Evolutionary conservation across 2,329 filamentous ascomycete species (phyloP), one percentile per base, ranked within the genome.

Genomic region (Sclerotinia nivalis): DNA sequence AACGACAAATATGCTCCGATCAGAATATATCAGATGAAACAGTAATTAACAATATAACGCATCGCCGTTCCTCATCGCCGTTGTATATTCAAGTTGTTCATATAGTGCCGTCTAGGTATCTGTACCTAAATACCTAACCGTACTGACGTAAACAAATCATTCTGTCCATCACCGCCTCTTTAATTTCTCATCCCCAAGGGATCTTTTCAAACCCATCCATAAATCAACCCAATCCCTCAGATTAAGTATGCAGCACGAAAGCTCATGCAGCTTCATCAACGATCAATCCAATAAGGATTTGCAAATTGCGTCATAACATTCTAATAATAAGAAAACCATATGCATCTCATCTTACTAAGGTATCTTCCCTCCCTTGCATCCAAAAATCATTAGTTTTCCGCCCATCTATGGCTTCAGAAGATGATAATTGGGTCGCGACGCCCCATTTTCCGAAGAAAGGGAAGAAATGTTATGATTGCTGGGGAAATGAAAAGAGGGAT

Each of bases 241-340:
- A 64, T 64, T 40, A 50, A 20, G 45, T 10, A 40, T 64, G 60
- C 60, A 64, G 22, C n/a, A 37, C 9, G 13, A 64, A 22, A 50
- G 20, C 50, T 50, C 60, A 28, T 25, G 60, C 60, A 64, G 60
- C 60, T 31, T 37, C 45, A 50, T 13, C 4, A 43, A 43, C 40
- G 13, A 43, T 43, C 15, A 31, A 64, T 37, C 60, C 60, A 50
- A 64, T 50, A 12, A 40, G 20, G 28, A 64, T 34, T 8, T 18
- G 43, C 60, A 13, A 18, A 64, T 64, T 50, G 60, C 60, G 60
- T 64, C 60, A 64, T 64, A 25, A n/a, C 18, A 50, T 37, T 37
- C 60, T 50, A 64, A 62, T 62, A 62, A 62, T 62, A 64, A 64
- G 22, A 64, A 31, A n/a, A 0, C 47, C 12, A 61, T 49, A 50